Conservation (phyloP, 345 rosid genomes). For the Aquilaria yunnanensis region DNA sequence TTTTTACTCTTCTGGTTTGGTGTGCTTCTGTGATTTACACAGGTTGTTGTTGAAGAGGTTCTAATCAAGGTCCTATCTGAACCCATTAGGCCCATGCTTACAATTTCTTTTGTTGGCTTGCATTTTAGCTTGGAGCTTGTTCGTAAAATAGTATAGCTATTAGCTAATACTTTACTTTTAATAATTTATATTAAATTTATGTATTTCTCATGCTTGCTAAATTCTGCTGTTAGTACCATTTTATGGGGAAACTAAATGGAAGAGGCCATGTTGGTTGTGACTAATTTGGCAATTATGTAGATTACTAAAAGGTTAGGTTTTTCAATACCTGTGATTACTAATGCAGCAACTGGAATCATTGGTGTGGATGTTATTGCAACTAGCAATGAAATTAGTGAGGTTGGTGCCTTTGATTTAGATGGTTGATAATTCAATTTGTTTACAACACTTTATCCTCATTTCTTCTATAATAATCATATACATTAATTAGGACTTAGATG, state of each 20-base stretch:
- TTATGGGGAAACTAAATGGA: no score
- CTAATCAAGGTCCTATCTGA: no score
- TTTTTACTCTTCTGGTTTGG: no score
- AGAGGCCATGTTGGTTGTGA: background rate
- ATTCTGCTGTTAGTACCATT: background rate
- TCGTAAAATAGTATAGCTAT: slow-evolving; percentile 19
- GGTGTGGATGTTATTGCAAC: slow-evolving; percentile 18
- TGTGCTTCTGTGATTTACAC: no score
- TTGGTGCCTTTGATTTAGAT: background rate
- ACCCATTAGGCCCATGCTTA: no score
- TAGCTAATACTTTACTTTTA: background rate
- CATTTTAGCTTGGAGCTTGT: slow-evolving; percentile 17
- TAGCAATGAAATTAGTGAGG: slow-evolving; percentile 17
- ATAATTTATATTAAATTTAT: background rate
- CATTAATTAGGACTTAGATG: background rate
- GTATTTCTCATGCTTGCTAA: background rate
- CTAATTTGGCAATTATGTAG: background rate
- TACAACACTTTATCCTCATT: background rate
- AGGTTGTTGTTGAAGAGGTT: no score
- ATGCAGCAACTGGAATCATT: slow-evolving; percentile 22
- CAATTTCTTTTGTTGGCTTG: slow-evolving; percentile 18
- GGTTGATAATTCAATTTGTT: background rate
- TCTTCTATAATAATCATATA: background rate
- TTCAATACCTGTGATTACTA: slow-evolving; percentile 18
- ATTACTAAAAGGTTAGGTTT: slow-evolving; percentile 16